phyloP scores from a whole-genome alignment of 176 grass and related monocot genomes.

The Thinopyrum elongatum region DNA sequence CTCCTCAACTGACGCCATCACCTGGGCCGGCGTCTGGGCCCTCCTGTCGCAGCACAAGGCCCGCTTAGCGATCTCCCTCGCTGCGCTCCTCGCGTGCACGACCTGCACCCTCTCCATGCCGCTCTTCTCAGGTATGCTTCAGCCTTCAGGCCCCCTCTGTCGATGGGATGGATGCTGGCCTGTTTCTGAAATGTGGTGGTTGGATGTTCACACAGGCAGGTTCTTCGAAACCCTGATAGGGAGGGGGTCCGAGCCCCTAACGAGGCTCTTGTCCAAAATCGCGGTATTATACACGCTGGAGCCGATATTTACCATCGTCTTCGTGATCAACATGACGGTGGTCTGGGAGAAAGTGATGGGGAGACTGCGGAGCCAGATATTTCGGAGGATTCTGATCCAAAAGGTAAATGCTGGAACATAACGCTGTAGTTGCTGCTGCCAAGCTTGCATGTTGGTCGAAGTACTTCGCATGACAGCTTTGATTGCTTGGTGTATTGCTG shows the following conservation, averaged over 20 bases:
- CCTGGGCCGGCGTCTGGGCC: conserved; percentile 67
- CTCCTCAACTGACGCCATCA: conserved; percentile 45
- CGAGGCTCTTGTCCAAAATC: conserved; percentile 79
- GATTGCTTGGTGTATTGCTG: not conserved
- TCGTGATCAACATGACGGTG: conserved; percentile 79
- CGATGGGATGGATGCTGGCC: conserved; percentile 7
- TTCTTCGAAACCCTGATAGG: conserved; percentile 94
- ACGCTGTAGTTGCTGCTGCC: not conserved
- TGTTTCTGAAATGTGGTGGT: conserved; percentile 13
- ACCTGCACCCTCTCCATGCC: conserved; percentile 90
- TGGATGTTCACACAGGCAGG: conserved; percentile 50
- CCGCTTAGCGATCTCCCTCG: conserved; percentile 54
- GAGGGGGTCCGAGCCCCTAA: conserved; percentile 56
- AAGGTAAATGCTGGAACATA: conserved; percentile 50
- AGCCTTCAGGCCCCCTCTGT: not conserved
- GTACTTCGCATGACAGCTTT: not conserved
- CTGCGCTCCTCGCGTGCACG: conserved; percentile 75
- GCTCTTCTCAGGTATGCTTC: conserved; percentile 71
- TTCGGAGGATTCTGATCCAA: conserved; percentile 92
- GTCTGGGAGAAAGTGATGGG: conserved; percentile 94
- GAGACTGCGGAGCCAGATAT: conserved; percentile 79
- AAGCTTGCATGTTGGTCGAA: not conserved
- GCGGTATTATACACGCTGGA: conserved; percentile 69
- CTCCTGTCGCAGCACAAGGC: conserved; percentile 58
- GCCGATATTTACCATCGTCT: conserved; percentile 84